Conservation (phyloP, 306 rosid genomes). For the Myrica gale region DNA sequence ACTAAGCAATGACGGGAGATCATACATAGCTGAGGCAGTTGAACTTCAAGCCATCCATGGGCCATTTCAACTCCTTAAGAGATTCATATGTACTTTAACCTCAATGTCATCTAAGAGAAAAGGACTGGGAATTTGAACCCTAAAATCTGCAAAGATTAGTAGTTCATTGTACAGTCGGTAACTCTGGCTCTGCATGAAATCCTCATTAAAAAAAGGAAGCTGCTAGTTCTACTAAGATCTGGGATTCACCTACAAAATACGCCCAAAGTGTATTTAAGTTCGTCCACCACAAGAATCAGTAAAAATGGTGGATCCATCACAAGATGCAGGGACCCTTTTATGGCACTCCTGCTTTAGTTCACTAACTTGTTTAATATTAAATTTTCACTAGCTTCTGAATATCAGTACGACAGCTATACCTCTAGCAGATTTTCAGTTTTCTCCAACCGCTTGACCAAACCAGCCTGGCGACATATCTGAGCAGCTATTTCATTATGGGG, state of each 20-base stretch:
- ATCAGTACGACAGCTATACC: conserved; percentile 43
- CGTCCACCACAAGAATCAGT: not conserved
- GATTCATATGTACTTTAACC: not conserved
- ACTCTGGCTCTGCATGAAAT: not conserved
- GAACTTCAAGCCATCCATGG: not conserved
- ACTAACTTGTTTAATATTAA: conserved; percentile 16
- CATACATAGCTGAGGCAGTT: conserved; percentile 3
- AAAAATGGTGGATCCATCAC: not conserved
- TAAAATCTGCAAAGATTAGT: not conserved
- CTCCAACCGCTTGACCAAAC: conserved; percentile 96
- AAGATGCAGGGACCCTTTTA: not conserved
- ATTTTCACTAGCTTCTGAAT: conserved; percentile 15
- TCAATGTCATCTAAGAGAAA: no score
- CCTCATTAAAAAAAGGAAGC: no score
- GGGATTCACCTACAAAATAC: not conserved
- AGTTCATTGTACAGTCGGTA: not conserved
- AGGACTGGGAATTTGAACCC: no score
- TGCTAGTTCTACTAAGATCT: not conserved
- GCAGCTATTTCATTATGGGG: conserved; percentile 99
- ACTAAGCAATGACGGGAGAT: conserved; percentile 18
- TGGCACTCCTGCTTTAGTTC: conserved; percentile 9
- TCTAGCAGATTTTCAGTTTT: conserved; percentile 83
- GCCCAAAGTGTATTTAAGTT: not conserved
- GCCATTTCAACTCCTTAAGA: not conserved
- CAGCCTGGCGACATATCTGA: conserved; percentile 99